Base-by-base conservation (phyloP, 345 rosid species). In the Anastatica hierochuntica region DNA sequence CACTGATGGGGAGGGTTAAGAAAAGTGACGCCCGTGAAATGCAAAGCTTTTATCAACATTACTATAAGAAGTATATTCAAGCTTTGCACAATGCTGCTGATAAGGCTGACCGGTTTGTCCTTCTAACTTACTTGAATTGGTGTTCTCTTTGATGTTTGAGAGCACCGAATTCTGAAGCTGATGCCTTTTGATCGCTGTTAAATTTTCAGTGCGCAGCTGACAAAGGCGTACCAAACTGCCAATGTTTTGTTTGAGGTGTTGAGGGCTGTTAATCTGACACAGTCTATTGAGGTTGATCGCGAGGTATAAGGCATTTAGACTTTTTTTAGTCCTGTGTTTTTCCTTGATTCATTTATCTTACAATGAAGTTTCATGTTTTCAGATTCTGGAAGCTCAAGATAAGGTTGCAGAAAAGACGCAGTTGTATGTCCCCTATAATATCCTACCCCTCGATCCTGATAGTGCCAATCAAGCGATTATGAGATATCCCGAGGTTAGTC, bases 211-310 rank as follows among this genome's bases (percentile, higher is more conserved):
- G 97, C 99, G 5, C 97, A 88, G 78, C 83, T 94, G 68, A 85
- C 99, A 15, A 94, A 94, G 77, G 99, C 99, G 36, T 94, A 94
- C 73, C 99, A 94, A 74, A 94, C 99, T 55, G 99, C 99, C n/a
- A 88, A 88, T 74, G 97, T 94, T 68, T 96, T 94, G 66, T 94
- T 94, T 72, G 99, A 94, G 78, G 99, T 94, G 67, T 77, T 94
- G 71, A 94, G 65, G 70, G 99, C 99, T 33, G 99, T 94, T 43
- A 94, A 88, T 76, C 65, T 66, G 76, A 83, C 94, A 11, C 97
- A 94, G 68, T 77, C 95, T 18, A 82, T 85, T 62, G 99, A 88
- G 79, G 95, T 94, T 66, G 99, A 94, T 60, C 77, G 79, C 7
- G 97, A 94, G 94, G 99, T 88, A n/a, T n/a, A 71, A 78, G 57